phyloP scores from a whole-genome alignment of 1,284 basidiomycete species.

The Puccinia triticina region DNA sequence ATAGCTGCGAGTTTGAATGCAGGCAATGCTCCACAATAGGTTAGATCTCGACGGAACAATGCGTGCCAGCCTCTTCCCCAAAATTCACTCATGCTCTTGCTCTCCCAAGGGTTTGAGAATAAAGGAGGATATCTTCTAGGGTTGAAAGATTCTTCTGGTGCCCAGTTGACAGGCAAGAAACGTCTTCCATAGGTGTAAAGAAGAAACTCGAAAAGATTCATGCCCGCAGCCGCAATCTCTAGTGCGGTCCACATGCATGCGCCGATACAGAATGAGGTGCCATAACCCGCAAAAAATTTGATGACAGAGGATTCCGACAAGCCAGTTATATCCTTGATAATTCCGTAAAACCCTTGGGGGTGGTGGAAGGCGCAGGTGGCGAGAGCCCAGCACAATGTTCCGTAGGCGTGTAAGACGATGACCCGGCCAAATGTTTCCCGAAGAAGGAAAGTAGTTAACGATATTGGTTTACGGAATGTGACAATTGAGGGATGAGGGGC shows the following conservation, averaged over 20 bases:
- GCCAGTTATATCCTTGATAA: constrained; percentile 29
- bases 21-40: constrained; percentile 43
- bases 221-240: constrained; percentile 31
- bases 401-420: constrained; percentile 10
- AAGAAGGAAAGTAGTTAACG: constrained; percentile 10
- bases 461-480: constrained; percentile 35
- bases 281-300: constrained; percentile 32
- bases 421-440: constrained; percentile 5
- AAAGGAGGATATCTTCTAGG: constrained; percentile 38
- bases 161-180: constrained; percentile 35
- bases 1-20: constrained; percentile 18
- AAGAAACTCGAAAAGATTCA: constrained; percentile 40
- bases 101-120: constrained; percentile 44
- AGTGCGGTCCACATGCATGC: constrained; percentile 45
- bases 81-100: constrained; percentile 44
- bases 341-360: constrained; percentile 32
- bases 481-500: constrained; percentile 36
- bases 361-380: constrained; percentile 41
- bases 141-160: constrained; percentile 28
- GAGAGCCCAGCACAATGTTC: constrained; percentile 37
- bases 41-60: constrained; percentile 42
- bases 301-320: neutral
- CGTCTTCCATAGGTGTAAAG: constrained; percentile 25
- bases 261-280: constrained; percentile 38
- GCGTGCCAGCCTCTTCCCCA: constrained; percentile 47